A percentile compares a stretch with the other conserved stretches of the same genome.
Conservation (phyloP, 1,284 basidiomycete genomes). For the Pholiota adiposa region DNA sequence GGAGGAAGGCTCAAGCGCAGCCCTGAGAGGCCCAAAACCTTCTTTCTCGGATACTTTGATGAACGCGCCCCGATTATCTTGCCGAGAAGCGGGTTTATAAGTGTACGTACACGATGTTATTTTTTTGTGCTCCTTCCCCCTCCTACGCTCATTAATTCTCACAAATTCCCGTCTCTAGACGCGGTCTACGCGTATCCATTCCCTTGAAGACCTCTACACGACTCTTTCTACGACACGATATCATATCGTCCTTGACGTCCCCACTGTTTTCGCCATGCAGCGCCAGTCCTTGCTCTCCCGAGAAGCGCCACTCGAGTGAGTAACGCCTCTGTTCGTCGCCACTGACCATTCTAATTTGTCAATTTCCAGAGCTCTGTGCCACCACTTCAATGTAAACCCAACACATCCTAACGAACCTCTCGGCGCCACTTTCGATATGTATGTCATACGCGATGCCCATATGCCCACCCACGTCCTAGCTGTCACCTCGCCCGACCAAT, state of each 20-base stretch:
- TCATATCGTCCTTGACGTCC: not conserved
- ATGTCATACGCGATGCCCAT: slow-evolving; percentile 41
- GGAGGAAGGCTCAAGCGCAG: not conserved
- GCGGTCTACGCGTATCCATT: slow-evolving; percentile 10
- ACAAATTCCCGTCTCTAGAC: slow-evolving; percentile 8
- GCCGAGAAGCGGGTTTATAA: slow-evolving; percentile 26
- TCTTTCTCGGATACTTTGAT: slow-evolving; percentile 1
- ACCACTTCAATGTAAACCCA: slow-evolving; percentile 49
- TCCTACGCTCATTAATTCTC: slow-evolving; percentile 11
- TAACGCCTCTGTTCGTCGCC: slow-evolving; percentile 2
- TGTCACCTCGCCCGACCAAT: slow-evolving; percentile 37
- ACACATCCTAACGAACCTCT: slow-evolving; percentile 31
- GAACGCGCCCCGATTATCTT: slow-evolving; percentile 25
- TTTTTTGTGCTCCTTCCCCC: slow-evolving; percentile 13
- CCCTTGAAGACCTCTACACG: slow-evolving; percentile 20
- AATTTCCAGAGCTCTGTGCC: slow-evolving; percentile 45
- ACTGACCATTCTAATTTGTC: not conserved
- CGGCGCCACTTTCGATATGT: slow-evolving; percentile 45
- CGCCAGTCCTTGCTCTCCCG: slow-evolving; percentile 33
- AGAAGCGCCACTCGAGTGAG: slow-evolving; percentile 48
- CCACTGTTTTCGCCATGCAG: slow-evolving; percentile 23
- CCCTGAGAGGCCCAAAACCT: slow-evolving; percentile 7
- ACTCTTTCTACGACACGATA: slow-evolving; percentile 16
- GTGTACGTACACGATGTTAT: slow-evolving; percentile 20
- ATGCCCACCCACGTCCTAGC: slow-evolving; percentile 57